Evolutionary conservation across 208 protist genomes (phyloP), one percentile per base, ranked within the genome.

Genomic region (Angomonas deanei): DNA sequence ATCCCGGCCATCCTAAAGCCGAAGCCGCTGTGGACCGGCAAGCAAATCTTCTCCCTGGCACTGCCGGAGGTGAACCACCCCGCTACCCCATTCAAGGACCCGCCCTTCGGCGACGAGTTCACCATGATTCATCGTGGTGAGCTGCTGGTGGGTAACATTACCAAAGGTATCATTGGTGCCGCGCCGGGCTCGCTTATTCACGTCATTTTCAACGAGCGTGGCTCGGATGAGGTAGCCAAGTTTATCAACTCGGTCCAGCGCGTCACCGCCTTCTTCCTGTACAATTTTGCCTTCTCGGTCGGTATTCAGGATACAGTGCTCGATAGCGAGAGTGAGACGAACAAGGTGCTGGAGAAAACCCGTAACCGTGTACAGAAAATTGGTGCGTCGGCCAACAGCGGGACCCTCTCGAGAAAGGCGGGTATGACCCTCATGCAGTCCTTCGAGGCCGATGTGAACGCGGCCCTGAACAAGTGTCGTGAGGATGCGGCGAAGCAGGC

Each of bases 371-470:
- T 99, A 1, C 74, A 92, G 54, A 77, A 93, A 32, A 88, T 98
- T 36, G 90, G 98, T 58, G 72, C 89, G 15, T 70, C 93, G 15
- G 92, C 95, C n/a, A 91, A 97, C 66, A 74, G 94, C 30, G 94
- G 94, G 53, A 82, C 97, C 66, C 82, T 99, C 13, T 86, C 98
- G 58, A 69, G 80, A 19, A 88, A 97, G 78, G 96, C 98, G 13
- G 98, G 97, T 33, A 94, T 92, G 81, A 97, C 93, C 1, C 68
- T 99, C 15, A 57, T 96, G 24, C 92, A 99, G 78, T 98, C 98
- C 49, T 99, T 99, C 65, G 99, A 99, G 90, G 87, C 89, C 23
- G 78, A 97, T 53, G 97, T 99, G 46, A 99, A 99, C 84, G 78
- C 68, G 21, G 74, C 77, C 28, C 74, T 98, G 36, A 98, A 98